These are phyloP conservation scores for Alternaria sp. DNA, from an alignment of 2,329 filamentous ascomycete species.

Conservation along the genomic window DNA sequence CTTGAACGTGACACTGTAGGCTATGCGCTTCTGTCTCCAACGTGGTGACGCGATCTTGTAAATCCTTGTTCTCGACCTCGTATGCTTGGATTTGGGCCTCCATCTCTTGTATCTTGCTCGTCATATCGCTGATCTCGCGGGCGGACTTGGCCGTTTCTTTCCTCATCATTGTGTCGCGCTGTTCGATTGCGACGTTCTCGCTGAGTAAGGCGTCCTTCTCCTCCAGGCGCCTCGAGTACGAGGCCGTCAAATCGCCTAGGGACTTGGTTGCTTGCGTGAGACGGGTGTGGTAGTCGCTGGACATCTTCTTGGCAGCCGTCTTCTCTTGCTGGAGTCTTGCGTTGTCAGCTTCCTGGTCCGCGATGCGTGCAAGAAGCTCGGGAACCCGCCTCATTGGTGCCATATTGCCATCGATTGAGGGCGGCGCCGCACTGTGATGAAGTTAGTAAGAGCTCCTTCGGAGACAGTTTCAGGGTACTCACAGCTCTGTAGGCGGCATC, in stretches of 20 bases:
- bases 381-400: neutral
- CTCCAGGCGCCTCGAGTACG: neutral
- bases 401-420: neutral
- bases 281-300: neutral
- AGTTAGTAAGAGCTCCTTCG: neutral
- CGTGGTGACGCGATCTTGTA: neutral
- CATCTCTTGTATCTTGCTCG: neutral
- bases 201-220: neutral
- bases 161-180: neutral
- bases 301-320: neutral
- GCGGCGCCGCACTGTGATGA: neutral
- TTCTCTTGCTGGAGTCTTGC: neutral
- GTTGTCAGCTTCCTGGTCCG: neutral
- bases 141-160: neutral
- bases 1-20: neutral
- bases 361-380: neutral
- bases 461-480: neutral
- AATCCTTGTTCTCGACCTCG: neutral
- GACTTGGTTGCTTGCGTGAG: neutral
- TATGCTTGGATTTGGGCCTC: neutral
- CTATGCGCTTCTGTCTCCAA: neutral
- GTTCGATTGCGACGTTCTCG: neutral
- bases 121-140: neutral
- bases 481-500: neutral
- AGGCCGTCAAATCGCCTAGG: neutral